Conservation (phyloP, 2,329 filamentous ascomycete genomes). For the Ascochyta rabiei region DNA sequence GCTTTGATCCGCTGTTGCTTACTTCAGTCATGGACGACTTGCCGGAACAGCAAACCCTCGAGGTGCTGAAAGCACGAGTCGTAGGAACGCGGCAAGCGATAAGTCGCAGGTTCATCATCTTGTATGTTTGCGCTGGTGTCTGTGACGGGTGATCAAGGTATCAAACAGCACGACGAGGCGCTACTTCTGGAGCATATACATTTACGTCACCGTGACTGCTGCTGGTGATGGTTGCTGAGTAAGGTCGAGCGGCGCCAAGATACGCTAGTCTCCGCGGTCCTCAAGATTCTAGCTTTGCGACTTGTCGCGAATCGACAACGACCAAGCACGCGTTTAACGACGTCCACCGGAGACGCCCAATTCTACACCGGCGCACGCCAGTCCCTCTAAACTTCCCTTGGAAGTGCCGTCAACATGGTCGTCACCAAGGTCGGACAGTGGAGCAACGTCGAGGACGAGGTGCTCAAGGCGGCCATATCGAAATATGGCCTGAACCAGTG, state of each 20-base stretch:
- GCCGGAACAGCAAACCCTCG: conserved; percentile 5
- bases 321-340: conserved; percentile 14
- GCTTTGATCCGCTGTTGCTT: conserved; percentile 3
- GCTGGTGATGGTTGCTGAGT: conserved; percentile 6
- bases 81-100: conserved; percentile 3
- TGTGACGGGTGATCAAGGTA: background rate
- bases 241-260: conserved; percentile 23
- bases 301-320: conserved; percentile 25
- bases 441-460: conserved; percentile 85
- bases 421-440: conserved; percentile 71
- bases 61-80: conserved; percentile 14
- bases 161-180: background rate
- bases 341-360: conserved; percentile 15
- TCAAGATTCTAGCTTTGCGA: conserved; percentile 23
- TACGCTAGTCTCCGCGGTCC: conserved; percentile 22
- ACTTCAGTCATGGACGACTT: conserved; percentile 16
- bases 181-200: background rate
- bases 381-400: background rate
- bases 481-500: conserved; percentile 69
- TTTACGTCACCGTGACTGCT: conserved; percentile 35
- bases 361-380: conserved; percentile 1
- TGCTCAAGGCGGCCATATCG: conserved; percentile 76
- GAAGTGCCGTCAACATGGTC: conserved; percentile 55
- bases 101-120: conserved; percentile 11
- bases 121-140: background rate